Evolutionary conservation across 345 rosid genomes (phyloP).

Genomic region (Brassica carinata): DNA sequence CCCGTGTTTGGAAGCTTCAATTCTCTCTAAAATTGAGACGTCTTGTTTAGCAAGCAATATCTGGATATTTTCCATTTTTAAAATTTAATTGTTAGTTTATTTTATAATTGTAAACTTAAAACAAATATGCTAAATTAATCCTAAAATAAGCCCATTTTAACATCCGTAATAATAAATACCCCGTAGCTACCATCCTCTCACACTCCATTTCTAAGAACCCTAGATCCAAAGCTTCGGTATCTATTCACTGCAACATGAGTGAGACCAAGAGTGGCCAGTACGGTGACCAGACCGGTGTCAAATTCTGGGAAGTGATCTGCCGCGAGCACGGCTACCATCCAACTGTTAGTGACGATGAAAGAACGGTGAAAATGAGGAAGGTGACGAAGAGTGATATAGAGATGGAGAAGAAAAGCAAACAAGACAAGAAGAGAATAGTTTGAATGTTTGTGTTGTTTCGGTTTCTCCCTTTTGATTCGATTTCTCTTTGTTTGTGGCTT

Average conservation of each 20-base stretch:
- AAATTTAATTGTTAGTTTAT: too few species aligned
- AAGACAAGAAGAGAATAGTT: not conserved
- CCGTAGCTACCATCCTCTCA: not conserved
- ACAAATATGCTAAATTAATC: too few species aligned
- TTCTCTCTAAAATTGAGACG: too few species aligned
- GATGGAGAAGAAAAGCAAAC: not conserved
- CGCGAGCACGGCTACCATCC: not conserved
- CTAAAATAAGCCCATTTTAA: too few species aligned
- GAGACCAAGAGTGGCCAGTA: not conserved
- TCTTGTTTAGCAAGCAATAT: too few species aligned
- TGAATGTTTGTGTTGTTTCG: not conserved
- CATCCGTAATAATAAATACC: too few species aligned
- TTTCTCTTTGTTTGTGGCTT: too few species aligned
- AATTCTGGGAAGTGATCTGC: not conserved
- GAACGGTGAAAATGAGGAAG: not conserved
- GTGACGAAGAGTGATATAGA: not conserved
- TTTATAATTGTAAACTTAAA: too few species aligned
- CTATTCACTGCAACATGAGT: not conserved
- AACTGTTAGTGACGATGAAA: not conserved
- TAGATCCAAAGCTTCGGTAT: not conserved
- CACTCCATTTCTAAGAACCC: not conserved
- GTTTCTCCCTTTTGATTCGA: not conserved
- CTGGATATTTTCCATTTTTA: too few species aligned
- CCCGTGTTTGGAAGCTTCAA: too few species aligned
- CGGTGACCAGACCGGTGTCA: not conserved